Percentiles rank a stretch among this genome's conserved stretches.
These are phyloP conservation scores for Fusarium sterilihyphosum DNA, from an alignment of 2,329 filamentous ascomycete genomes.

Conservation along the genomic window DNA sequence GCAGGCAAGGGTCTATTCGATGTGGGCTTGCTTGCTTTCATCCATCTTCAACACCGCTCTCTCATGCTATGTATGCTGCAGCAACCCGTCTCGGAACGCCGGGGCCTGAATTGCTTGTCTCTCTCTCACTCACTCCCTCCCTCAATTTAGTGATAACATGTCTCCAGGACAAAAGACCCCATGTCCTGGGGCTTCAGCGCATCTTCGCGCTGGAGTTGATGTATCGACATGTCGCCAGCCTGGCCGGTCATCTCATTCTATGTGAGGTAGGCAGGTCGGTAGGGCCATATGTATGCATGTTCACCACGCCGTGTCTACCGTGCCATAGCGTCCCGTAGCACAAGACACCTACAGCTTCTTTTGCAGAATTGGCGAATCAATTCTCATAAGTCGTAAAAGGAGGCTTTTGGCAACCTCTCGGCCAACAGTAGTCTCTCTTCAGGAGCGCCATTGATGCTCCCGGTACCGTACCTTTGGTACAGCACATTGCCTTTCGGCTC, in stretches of 20 bases:
- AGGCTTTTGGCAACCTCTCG: not conserved
- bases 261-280: not conserved
- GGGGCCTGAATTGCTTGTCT: not conserved
- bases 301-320: not conserved
- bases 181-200: conserved; percentile 18
- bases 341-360: not conserved
- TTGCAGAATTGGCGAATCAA: not conserved
- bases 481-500: conserved; percentile 17
- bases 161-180: not conserved
- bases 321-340: not conserved
- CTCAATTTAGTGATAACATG: not conserved
- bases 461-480: conserved; percentile 25
- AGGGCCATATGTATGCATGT: not conserved
- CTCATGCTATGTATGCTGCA: not conserved
- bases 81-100: not conserved
- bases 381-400: not conserved
- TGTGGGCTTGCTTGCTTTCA: not conserved
- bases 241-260: conserved; percentile 2
- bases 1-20: not conserved
- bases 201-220: conserved; percentile 13
- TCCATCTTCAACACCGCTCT: not conserved
- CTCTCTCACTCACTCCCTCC: not conserved
- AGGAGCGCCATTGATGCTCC: conserved; percentile 14
- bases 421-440: not conserved
- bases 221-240: conserved; percentile 3